Conservation (phyloP, 371 early-diverging fungal genomes). For the Haplosporangium sp. region DNA sequence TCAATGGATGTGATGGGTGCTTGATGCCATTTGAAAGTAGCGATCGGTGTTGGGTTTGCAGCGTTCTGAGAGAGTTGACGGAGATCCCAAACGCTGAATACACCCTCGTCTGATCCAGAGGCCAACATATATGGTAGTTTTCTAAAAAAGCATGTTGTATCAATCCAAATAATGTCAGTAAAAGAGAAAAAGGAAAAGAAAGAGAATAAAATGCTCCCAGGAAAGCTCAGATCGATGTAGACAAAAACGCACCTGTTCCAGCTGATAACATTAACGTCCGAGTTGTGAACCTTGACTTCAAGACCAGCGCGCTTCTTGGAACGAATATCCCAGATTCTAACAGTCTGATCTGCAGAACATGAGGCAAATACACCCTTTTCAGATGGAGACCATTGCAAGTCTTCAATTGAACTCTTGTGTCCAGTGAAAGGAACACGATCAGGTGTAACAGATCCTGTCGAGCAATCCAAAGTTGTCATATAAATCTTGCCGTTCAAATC, state of each 20-base stretch:
- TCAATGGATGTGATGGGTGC: constrained; percentile 95
- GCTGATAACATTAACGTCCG: constrained; percentile 95
- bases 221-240: no score
- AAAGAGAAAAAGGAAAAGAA: constrained; percentile 8
- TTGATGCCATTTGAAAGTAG: constrained; percentile 96
- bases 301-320: constrained; percentile 80
- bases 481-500: constrained; percentile 86
- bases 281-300: constrained; percentile 83
- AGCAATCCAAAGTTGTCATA: constrained; percentile 74
- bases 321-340: constrained; percentile 96
- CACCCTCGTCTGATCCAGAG: constrained; percentile 94
- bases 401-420: constrained; percentile 92
- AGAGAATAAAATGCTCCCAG: neutral
- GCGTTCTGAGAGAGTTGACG: constrained; percentile 64
- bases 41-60: constrained; percentile 83
- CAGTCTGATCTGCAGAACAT: constrained; percentile 89
- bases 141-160: constrained; percentile 14
- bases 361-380: constrained; percentile 94
- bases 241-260: constrained; percentile 83
- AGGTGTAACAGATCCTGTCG: constrained; percentile 72
- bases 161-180: no score
- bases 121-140: constrained; percentile 88
- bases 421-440: constrained; percentile 84
- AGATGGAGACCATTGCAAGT: constrained; percentile 96
- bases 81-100: constrained; percentile 96